Evolutionary conservation across 2,329 filamentous ascomycete species (phyloP), one percentile per base, ranked within the genome.

Genomic region (Dissoconium aciculare): DNA sequence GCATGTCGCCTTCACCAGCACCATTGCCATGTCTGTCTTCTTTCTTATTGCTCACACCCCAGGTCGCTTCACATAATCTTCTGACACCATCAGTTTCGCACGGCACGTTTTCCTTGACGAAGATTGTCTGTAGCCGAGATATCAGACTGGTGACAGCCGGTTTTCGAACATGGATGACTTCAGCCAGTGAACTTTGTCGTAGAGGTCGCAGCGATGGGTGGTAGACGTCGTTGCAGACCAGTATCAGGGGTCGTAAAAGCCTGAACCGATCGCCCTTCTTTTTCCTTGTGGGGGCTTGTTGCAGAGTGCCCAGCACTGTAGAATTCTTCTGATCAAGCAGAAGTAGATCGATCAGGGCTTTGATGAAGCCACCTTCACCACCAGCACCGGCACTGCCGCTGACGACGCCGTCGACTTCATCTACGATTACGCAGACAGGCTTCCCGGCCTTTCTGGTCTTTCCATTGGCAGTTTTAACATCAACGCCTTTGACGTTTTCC

Each of bases 201-300:
- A 98, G 63, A 0, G 82, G 84, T 15, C 84, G 71, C 24, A 98
- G 66, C 12, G 85, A 81, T 3, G 87, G 76, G 44, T 93, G 84
- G 49, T 98, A 98, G 1, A 95, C 74, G 53, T 98, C 91, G 47
- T 98, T 98, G 62, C 89, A 98, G 44, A 98, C 89, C 28, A 98
- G 64, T 30, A 98, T 83, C 16, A 98, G 63, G 0, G 89, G 89
- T 27, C 89, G 69, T 57, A 92, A 70, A 38, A 94, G 68, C 25
- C 79, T 71, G 51, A 98, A 98, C 35, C 76, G 78, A 47, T 95
- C 87, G 0, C 76, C 77, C 51, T 83, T 87, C 54, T 71, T 82
- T 55, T 74, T 80, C 17, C 41, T 46, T 12, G 40, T 36, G 2
- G 50, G 44, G 11, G 49, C 43, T 37, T 59, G 53, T 17, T 44